Evolutionary conservation across 2,329 filamentous ascomycete genomes (phyloP), one percentile per base, ranked within the genome.

Genomic region (Penicillium hordei): DNA sequence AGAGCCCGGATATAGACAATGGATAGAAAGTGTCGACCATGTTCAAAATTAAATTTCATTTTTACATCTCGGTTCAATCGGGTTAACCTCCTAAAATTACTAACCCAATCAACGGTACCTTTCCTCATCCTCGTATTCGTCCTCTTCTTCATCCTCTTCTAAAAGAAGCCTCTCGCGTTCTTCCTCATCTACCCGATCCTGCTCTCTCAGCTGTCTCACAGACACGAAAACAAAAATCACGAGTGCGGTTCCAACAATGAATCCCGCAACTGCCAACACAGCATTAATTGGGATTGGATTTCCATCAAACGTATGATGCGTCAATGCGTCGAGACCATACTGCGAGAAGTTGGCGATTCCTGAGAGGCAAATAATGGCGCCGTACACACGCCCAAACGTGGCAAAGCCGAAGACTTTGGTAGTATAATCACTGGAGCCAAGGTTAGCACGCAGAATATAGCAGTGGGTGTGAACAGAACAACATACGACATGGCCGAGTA

Each of bases 391-490:
- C 40, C 92, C 92, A 67, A 96, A 97, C 0, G 91, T 96, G 55
- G 87, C 83, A 76, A 96, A 96, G 15, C 92, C 92, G 71, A 96
- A 96, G 33, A 96, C 91, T 75, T 96, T 96, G 63, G 91, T 92
- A 15, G 86, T 85, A 73, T 95, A 96, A 77, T 96, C 92, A 27
- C 82, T 82, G 23, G 9, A 21, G 13, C 10, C 34, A 38, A n/a
- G 21, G 19, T 53, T 56, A 50, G 57, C 27, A 52, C 6, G 17
- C 19, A 10, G 39, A 29, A 54, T 39, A 1, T 27, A 15, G 15
- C 21, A 19, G 34, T 15, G 34, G 67, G 13, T 23, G n/a, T 9
- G 12, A 25, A 12, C 9, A 8, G 12, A 33, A 33, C 9, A 8
- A 69, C 80, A 76, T 76, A 82, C 71, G 89, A 93, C 57, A 96